phyloP scores from a whole-genome alignment of 2,329 filamentous ascomycete genomes.

The Hirsutella minnesotensis region DNA sequence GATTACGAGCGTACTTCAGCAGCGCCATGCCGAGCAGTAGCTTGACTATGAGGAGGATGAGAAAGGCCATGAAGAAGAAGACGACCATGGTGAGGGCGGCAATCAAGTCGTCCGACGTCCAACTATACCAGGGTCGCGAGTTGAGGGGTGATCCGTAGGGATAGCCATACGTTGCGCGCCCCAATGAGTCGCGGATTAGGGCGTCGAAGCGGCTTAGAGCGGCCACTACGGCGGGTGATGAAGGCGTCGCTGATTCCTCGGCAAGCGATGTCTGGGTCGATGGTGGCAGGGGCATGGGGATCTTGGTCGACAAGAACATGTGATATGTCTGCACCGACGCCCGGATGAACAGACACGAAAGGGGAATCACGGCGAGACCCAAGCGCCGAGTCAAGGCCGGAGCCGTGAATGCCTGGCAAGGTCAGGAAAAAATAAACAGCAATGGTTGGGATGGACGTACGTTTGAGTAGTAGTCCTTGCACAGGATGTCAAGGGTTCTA shows the following conservation, averaged over 20 bases:
- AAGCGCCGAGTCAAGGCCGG: constrained; percentile 83
- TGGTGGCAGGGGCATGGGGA: constrained; percentile 59
- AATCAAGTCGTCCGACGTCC: constrained; percentile 61
- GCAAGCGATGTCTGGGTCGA: constrained; percentile 54
- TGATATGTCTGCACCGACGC: constrained; percentile 93
- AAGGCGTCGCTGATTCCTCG: constrained; percentile 48
- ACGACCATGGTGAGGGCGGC: constrained; percentile 71
- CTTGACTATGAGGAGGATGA: constrained; percentile 75
- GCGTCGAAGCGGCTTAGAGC: constrained; percentile 70
- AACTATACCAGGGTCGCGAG: constrained; percentile 35
- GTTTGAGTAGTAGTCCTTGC: constrained; percentile 97
- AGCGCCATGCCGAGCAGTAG: constrained; percentile 81
- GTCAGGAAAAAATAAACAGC: background rate
- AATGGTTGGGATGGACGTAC: constrained; percentile 30
- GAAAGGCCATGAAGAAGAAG: constrained; percentile 73
- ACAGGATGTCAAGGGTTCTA: constrained; percentile 82
- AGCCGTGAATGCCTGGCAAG: constrained; percentile 67
- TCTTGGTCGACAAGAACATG: constrained; percentile 87
- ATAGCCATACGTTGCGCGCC: constrained; percentile 57
- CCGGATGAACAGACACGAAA: constrained; percentile 90
- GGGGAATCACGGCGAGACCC: constrained; percentile 79
- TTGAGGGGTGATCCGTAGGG: constrained; percentile 29
- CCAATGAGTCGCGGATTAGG: constrained; percentile 63
- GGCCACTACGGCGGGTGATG: constrained; percentile 64
- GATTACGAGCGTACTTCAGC: constrained; percentile 63